Base-by-base conservation (phyloP, 129 eudicot species). In the Flaveria robusta region DNA sequence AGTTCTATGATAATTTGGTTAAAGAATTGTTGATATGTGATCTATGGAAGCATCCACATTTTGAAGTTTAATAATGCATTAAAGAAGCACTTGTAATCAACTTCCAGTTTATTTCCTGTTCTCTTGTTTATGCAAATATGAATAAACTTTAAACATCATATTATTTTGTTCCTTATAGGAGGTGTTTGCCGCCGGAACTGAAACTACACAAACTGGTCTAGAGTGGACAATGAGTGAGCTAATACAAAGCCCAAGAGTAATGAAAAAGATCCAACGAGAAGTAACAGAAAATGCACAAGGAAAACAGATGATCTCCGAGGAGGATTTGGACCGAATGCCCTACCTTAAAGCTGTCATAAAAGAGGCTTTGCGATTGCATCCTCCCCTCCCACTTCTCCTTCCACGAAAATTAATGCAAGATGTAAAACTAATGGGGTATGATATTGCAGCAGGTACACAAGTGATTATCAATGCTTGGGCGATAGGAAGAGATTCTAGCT, bases 391-490 rank as follows among this genome's bases (percentile, higher is more conserved):
- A 5, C 66, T 59, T 59, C 63, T 55, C 20, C 18, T 59, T 59
- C 66, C 66, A 0, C 37, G 41, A 24, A 24, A 10, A 59, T 12
- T 13, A 59, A 24, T 13, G 66, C 37, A 59, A 59, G 66, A 59
- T 59, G 66, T 59, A 26, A 59, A 59, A 59, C 9, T 59, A 24
- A 24, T 59, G 66, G 66, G 39, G 39, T 59, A 59, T 58, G 66
- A 59, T 20, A 26, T 59, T 59, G 7, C 3, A 59, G 66, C 39
- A 24, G 66, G 66, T 0, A 59, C 66, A 59, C 41, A 59, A 24
- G 66, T 59, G 64, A 20, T 56, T 22, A 56, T 56, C 64, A 56
- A 56, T 22, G 64, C 64, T 56, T 56, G 34, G 64, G 66, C 66
- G 11, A 59, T 59, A 12, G 66, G 66, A 59, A 59, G 66, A 59